These are phyloP conservation scores for Thamnidium elegans DNA, from an alignment of 192 early-diverging fungal genomes.

Conservation along the genomic window DNA sequence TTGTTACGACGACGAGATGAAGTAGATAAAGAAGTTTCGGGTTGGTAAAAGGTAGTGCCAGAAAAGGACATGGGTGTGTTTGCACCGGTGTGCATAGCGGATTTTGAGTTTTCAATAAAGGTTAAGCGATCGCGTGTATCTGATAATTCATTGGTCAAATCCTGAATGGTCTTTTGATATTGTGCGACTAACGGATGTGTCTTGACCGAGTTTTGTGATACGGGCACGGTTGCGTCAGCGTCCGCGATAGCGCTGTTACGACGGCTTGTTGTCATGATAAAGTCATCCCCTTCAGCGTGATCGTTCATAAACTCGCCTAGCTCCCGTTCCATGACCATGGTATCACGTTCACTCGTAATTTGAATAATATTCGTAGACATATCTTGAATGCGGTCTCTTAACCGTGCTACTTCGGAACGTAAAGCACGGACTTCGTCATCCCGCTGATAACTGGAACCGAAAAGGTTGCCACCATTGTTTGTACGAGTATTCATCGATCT, in stretches of 20 bases:
- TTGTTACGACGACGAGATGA: slow-evolving; percentile 1
- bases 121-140: slow-evolving; percentile 35
- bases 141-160: slow-evolving; percentile 29
- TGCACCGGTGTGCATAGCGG: background rate
- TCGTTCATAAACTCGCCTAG: slow-evolving; percentile 34
- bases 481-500: background rate
- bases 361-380: slow-evolving; percentile 42
- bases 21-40: background rate
- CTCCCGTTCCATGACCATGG: slow-evolving; percentile 49
- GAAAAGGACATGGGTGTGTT: slow-evolving; percentile 14
- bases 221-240: background rate
- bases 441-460: slow-evolving; percentile 17
- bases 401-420: slow-evolving; percentile 41
- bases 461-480: too few species aligned
- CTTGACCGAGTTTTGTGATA: slow-evolving; percentile 1
- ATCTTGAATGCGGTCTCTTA: slow-evolving; percentile 49
- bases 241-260: background rate
- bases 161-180: slow-evolving; percentile 39
- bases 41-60: slow-evolving; percentile 14
- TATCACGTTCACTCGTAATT: slow-evolving; percentile 52
- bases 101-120: slow-evolving; percentile 21
- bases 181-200: slow-evolving; percentile 35
- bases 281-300: slow-evolving; percentile 14
- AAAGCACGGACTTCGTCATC: slow-evolving; percentile 49
- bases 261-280: background rate